Percentiles rank a stretch among this genome's conserved stretches.
phyloP scores from a whole-genome alignment of 768 basidiomycete genomes.

The Phanerochaete sordida region DNA sequence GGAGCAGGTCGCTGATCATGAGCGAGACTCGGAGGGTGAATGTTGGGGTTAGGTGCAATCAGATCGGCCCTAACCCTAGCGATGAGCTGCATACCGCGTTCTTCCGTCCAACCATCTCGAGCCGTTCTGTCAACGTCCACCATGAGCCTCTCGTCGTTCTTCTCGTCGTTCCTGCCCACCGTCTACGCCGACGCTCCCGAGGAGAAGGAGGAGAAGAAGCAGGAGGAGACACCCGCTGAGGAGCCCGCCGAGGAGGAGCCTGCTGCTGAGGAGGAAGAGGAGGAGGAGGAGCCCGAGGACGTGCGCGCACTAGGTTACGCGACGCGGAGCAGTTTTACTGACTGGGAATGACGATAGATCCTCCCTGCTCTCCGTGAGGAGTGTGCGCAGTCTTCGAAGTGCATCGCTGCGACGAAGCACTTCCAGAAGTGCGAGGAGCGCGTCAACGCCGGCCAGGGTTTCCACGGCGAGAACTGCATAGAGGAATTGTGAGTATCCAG shows the following conservation, averaged over 20 bases:
- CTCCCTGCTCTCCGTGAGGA: conserved; percentile 74
- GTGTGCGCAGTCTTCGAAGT: conserved; percentile 63
- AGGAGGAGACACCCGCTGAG: conserved; percentile 29
- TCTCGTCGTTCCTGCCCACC: conserved; percentile 39
- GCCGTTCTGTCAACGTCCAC: conserved; percentile 2
- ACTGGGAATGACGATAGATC: conserved; percentile 35
- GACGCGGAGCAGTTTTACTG: background rate
- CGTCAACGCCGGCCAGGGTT: conserved; percentile 76
- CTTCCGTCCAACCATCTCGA: background rate
- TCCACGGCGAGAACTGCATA: conserved; percentile 89
- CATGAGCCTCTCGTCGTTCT: conserved; percentile 42
- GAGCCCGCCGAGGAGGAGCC: conserved; percentile 37
- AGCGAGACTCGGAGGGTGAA: background rate
- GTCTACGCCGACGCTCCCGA: conserved; percentile 41
- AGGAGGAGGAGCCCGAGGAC: conserved; percentile 73
- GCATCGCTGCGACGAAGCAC: conserved; percentile 69
- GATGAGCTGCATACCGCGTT: conserved; percentile 1
- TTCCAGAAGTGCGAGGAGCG: conserved; percentile 92
- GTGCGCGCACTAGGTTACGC: conserved; percentile 38
- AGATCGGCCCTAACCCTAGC: background rate
- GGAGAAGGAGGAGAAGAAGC: conserved; percentile 34
- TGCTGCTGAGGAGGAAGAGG: conserved; percentile 42
- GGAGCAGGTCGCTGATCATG: background rate
- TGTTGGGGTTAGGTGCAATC: background rate
- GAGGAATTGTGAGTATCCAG: conserved; percentile 64